Conservation (phyloP, 129 eudicot species). For the Erigeron canadensis region DNA sequence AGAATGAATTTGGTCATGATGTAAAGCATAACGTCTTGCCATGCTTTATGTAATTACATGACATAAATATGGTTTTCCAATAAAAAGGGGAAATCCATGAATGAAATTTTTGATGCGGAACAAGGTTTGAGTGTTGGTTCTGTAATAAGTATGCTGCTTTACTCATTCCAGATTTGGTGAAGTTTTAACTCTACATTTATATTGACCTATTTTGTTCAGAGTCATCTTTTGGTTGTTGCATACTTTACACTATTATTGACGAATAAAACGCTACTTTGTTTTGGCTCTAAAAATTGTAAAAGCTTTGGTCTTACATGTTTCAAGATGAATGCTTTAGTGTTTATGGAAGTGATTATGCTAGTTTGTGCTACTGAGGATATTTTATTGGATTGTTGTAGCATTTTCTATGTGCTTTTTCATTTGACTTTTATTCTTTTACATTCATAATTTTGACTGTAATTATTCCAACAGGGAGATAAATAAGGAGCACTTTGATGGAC, state of each 20-base stretch:
- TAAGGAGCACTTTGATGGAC: constrained; percentile 43
- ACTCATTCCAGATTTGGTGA: no score
- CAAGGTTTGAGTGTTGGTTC: no score
- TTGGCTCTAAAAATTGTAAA: background rate
- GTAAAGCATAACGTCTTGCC: background rate
- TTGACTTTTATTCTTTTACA: no score
- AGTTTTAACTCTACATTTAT: no score
- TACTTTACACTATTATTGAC: background rate
- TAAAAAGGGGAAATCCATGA: no score
- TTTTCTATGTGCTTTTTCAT: background rate
- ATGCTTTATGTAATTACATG: background rate
- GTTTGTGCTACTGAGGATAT: background rate
- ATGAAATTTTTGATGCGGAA: no score
- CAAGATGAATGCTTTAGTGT: background rate
- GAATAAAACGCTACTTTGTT: background rate
- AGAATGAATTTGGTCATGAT: background rate
- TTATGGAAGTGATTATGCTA: constrained; percentile 1
- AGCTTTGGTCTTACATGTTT: background rate
- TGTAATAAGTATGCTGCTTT: no score
- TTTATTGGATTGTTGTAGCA: background rate
- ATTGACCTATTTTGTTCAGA: no score
- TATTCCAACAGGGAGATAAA: constrained; percentile 18
- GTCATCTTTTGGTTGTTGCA: background rate
- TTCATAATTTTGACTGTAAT: constrained; percentile 3
- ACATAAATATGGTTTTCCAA: no score